Percentiles rank a stretch among this genome's conserved stretches.
These are phyloP conservation scores for Zoysia japonica DNA, from an alignment of 176 grass and related monocot species.

Conservation along the genomic window DNA sequence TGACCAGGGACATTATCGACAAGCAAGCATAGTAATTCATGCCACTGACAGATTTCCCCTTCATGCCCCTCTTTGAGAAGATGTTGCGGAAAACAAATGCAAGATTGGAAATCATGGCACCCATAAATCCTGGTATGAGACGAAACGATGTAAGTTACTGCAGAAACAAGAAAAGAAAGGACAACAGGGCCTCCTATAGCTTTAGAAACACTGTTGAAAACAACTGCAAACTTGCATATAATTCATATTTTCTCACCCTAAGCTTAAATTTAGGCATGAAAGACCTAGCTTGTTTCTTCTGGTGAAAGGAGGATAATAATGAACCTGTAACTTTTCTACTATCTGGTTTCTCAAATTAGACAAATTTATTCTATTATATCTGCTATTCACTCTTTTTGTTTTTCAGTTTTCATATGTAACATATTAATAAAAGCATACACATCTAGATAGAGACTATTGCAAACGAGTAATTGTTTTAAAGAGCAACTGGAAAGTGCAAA, in stretches of 20 bases:
- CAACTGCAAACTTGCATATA: slow-evolving; percentile 14
- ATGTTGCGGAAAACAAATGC: slow-evolving; percentile 96
- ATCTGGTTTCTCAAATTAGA: neutral
- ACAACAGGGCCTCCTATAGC: slow-evolving; percentile 16
- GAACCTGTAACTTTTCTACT: neutral
- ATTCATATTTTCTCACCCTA: slow-evolving; percentile 13
- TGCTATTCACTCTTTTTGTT: neutral
- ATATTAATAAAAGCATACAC: slow-evolving; percentile 6
- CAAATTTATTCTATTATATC: neutral
- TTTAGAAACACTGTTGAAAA: slow-evolving; percentile 5
- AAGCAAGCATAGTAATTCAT: slow-evolving; percentile 98
- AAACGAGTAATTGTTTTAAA: neutral
- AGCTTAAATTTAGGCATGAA: slow-evolving; percentile 4
- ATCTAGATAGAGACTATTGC: slow-evolving; percentile 17
- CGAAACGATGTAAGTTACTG: slow-evolving; percentile 20
- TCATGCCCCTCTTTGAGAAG: slow-evolving; percentile 96
- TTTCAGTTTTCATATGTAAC: neutral
- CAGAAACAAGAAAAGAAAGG: slow-evolving; percentile 9
- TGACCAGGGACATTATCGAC: slow-evolving; percentile 80
- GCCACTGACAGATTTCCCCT: slow-evolving; percentile 81
- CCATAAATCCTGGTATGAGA: slow-evolving; percentile 79
- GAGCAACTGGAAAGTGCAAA: slow-evolving; percentile 11
- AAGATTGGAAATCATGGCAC: slow-evolving; percentile 98
- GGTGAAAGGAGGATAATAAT: neutral
- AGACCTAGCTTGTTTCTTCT: neutral